Evolutionary conservation across 352 stramenopile genomes (phyloP).

Genomic region (Phytophthora meadii): DNA sequence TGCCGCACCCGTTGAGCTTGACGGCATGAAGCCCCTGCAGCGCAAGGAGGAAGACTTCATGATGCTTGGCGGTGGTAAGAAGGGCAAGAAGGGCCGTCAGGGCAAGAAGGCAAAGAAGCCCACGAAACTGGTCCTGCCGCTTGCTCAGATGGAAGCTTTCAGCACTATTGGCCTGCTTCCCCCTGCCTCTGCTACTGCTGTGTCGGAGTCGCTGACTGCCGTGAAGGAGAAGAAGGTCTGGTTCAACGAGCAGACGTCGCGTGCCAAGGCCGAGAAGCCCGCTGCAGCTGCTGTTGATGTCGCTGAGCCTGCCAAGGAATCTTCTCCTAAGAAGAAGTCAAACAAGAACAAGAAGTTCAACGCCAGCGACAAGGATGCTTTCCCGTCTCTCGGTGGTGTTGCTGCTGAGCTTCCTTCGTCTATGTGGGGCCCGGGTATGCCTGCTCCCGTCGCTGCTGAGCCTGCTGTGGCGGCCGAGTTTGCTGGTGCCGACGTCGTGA

Average conservation of each 20-base stretch:
- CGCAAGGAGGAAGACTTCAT: constrained; percentile 90
- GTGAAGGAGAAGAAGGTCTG: constrained; percentile 96
- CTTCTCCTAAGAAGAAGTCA: constrained; percentile 66
- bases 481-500: constrained; percentile 48
- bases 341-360: constrained; percentile 91
- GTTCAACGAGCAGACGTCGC: constrained; percentile 77
- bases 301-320: constrained; percentile 32
- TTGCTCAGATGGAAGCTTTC: constrained; percentile 91
- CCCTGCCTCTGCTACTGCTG: constrained; percentile 82
- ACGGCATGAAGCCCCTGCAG: constrained; percentile 93
- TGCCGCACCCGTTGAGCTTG: constrained; percentile 78
- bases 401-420: constrained; percentile 52
- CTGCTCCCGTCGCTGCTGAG: constrained; percentile 41
- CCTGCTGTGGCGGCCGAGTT: constrained; percentile 48
- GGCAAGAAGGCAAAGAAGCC: constrained; percentile 85
- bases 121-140: constrained; percentile 76
- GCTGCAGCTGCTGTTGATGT: constrained; percentile 24
- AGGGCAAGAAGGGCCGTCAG: constrained; percentile 67
- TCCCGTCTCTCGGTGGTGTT: constrained; percentile 77
- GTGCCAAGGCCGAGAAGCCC: constrained; percentile 48
- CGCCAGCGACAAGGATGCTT: constrained; percentile 75
- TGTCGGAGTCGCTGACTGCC: constrained; percentile 90
- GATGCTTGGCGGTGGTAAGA: constrained; percentile 70
- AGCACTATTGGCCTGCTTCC: constrained; percentile 91
- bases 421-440: constrained; percentile 72